Conservation (phyloP, 495 filamentous ascomycete genomes). For the Penicillium cataractarum region DNA sequence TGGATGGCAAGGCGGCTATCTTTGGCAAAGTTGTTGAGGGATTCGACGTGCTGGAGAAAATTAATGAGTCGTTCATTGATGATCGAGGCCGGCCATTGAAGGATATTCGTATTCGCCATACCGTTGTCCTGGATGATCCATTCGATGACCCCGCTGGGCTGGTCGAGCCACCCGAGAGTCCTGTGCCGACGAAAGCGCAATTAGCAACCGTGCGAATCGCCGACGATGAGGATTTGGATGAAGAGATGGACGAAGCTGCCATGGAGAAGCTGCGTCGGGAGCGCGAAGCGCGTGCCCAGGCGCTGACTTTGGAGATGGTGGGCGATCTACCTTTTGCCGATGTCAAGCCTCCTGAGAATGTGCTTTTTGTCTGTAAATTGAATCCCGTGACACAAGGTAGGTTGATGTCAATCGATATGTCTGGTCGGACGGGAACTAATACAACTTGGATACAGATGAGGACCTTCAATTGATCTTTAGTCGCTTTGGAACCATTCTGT, state of each 20-base stretch:
- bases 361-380: conserved; percentile 97
- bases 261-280: conserved; percentile 82
- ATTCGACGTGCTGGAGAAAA: conserved; percentile 89
- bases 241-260: conserved; percentile 75
- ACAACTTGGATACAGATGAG: conserved; percentile 63
- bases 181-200: conserved; percentile 81
- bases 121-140: conserved; percentile 86
- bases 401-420: conserved; percentile 5
- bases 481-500: conserved; percentile 93
- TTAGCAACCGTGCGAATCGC: conserved; percentile 88
- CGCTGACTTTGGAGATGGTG: conserved; percentile 95
- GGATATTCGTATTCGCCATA: conserved; percentile 92
- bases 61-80: conserved; percentile 87
- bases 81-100: conserved; percentile 80
- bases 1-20: conserved; percentile 90
- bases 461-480: conserved; percentile 95
- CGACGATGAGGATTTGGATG: conserved; percentile 81
- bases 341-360: conserved; percentile 96
- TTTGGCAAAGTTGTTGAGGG: conserved; percentile 95
- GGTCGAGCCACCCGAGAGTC: conserved; percentile 74
- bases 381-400: conserved; percentile 89
- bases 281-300: conserved; percentile 91
- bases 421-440: conserved; percentile 3
- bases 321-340: conserved; percentile 97
- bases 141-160: conserved; percentile 78